Evolutionary conservation across 805 yeast genomes (phyloP), one percentile per base, ranked within the genome.

Genomic region (Candida sakaeoensis): DNA sequence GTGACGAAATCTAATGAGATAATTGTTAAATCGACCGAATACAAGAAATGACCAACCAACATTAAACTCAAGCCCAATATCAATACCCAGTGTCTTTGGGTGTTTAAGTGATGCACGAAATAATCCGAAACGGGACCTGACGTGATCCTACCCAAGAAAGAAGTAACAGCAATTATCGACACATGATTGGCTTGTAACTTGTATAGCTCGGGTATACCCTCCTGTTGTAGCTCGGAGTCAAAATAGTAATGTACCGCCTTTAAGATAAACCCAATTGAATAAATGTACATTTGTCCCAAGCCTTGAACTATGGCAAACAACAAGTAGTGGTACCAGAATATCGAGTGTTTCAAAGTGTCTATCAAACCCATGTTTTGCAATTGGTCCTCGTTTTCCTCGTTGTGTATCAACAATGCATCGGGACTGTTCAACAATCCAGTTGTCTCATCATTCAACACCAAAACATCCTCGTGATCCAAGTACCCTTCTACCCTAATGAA

Each of bases 211-310:
- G 52, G 45, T 5, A 30, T 37, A 12, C 29, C 22, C 4, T 36
- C 40, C n/a, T 29, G 23, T 22, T 27, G 19, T 28, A 28, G 17
- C 32, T 33, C 25, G 21, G 28, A 19, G 5, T 15, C 37, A 41
- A 51, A 57, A 30, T 51, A 47, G 37, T 49, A 50, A 40, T 54
- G 52, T 2, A 60, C 29, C 8, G 67, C 67, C 43, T 60, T 58
- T 17, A 60, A 39, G 10, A 61, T 48, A 35, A 48, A 61, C 2
- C 68, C 68, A 37, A 61, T 57, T 17, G 61, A 57, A 40, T 54
- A 62, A 9, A 62, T 62, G 44, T 62, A 62, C 66, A 62, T 60
- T 46, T 62, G 68, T 9, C 68, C 67, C 40, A 62, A 49, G 5
- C 68, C 68, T 46, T 62, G 68, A n/a, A 58, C 46, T 13, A 60